These are phyloP conservation scores for Colletotrichum sp. DNA, from an alignment of 2,329 filamentous ascomycete genomes.

Conservation along the genomic window DNA sequence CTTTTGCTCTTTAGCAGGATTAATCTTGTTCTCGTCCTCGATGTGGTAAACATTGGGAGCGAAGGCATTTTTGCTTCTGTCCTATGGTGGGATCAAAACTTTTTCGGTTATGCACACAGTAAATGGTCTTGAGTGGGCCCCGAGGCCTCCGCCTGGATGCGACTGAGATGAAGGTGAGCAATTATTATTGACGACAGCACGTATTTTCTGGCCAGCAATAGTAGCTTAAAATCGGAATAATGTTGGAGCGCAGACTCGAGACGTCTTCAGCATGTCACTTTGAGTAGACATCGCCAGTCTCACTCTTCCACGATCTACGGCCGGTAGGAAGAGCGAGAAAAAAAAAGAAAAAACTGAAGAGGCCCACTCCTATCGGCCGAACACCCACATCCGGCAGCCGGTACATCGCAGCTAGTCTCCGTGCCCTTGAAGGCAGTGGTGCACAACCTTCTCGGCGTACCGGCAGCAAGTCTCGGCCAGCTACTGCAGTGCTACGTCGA, in stretches of 20 bases:
- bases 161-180: accelerated
- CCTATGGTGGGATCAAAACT: not conserved
- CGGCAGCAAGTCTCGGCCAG: not conserved
- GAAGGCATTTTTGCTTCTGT: not conserved
- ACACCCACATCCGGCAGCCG: not conserved
- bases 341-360: not conserved
- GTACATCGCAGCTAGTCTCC: not conserved
- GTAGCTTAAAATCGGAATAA: not conserved
- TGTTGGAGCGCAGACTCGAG: not conserved
- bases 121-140: not conserved
- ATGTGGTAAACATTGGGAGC: accelerated
- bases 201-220: not conserved
- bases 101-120: accelerated
- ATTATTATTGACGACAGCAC: not conserved
- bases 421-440: not conserved
- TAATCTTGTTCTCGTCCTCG: accelerated
- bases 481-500: not conserved
- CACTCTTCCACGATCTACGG: not conserved
- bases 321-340: not conserved
- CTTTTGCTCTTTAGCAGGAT: not conserved
- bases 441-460: not conserved
- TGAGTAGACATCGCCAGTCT: not conserved
- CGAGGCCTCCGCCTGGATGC: not conserved
- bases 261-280: not conserved
- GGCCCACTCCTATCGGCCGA: not conserved